phyloP scores from a whole-genome alignment of 768 basidiomycete species.

The Phanerodontia chrysosporium region DNA sequence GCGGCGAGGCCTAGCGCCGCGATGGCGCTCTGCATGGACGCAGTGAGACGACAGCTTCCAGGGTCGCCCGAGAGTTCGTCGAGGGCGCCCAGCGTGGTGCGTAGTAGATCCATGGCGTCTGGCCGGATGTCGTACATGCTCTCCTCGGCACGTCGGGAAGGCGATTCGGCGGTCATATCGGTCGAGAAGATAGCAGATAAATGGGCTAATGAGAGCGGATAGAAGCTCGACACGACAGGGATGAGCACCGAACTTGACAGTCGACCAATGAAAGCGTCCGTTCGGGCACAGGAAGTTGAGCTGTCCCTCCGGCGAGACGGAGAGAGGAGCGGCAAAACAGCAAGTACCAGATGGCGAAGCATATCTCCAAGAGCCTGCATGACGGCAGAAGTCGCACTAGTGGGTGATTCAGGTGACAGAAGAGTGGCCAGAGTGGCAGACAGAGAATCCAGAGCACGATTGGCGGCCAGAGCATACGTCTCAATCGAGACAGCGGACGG shows the following conservation, averaged over 20 bases:
- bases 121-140: background rate
- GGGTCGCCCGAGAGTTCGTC: background rate
- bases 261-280: constrained; percentile 2
- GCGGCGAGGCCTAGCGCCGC: background rate
- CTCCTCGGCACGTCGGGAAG: background rate
- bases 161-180: background rate
- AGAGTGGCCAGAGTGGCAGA: background rate
- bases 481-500: background rate
- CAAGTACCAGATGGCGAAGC: background rate
- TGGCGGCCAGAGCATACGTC: background rate
- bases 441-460: background rate
- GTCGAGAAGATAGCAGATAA: background rate
- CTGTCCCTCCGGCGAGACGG: background rate
- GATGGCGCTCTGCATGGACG: background rate
- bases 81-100: background rate
- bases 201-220: constrained; percentile 3
- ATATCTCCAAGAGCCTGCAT: background rate
- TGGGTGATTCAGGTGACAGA: background rate
- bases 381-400: background rate
- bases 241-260: background rate
- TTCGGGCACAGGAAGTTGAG: background rate
- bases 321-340: background rate
- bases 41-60: background rate
- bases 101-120: background rate
- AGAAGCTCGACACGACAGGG: background rate